Base-by-base conservation (phyloP, 495 filamentous ascomycete genomes). In the Penicillium crystallinum region DNA sequence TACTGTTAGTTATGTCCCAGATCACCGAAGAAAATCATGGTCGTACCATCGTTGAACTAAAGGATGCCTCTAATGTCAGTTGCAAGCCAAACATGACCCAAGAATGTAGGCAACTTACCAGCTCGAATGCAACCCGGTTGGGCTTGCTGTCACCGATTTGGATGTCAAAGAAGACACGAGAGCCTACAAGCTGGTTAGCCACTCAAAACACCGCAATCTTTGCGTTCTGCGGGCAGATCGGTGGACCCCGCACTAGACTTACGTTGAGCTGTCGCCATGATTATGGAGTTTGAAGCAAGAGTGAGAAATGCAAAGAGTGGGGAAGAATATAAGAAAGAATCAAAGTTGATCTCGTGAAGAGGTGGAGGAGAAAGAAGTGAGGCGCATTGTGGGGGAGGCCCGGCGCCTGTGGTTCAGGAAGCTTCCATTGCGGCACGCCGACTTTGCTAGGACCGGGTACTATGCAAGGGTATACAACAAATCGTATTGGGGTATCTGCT, bases 131-230 rank as follows among this genome's bases (percentile, higher is more conserved):
- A 66, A 97, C 73, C 48, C 91, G 86, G 34, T 89, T 90, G 38
- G 82, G 76, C 34, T 80, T 76, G 59, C 83, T 78, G 15, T 78
- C 73, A 52, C 86, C 89, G 59, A 95, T 88, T 54, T 86, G 77
- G 63, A 97, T 84, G 75, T 96, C 90, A 68, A 97, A 91, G 75
- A 85, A 96, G 70, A 91, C 89, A 52, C 87, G 81, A 69, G 81
- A 80, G 59, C 88, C 45, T 46, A 38, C 38, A 25, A 46, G 18
- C 47, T 38, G 33, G 58, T 72, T 36, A 63, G 63, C 45, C 17
- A 52, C 45, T 25, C 12, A 39, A 25, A n/a, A 50, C 33, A 37
- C 46, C 15, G 33, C 57, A 55, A 49, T 34, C 49, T 41, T 46
- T 49, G 37, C 49, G 34, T 31, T 30, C 39, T 27, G 50, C 51